Conservation (phyloP, 495 filamentous ascomycete genomes). For the Antarctomyces pellizariae region DNA sequence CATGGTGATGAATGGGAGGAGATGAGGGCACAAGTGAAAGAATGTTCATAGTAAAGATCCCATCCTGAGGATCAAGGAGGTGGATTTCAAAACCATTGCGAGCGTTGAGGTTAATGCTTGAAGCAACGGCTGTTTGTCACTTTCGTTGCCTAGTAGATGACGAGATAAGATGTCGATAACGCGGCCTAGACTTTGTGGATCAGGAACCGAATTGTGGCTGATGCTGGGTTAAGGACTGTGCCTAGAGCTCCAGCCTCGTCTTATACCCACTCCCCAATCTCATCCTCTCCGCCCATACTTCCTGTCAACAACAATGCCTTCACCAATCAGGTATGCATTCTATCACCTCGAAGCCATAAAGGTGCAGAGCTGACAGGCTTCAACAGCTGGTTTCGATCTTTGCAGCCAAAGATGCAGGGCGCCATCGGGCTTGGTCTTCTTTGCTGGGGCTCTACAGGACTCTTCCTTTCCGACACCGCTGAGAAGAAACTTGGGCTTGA, state of each 20-base stretch:
- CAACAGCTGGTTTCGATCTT: slow-evolving; percentile 31
- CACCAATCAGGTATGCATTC: neutral
- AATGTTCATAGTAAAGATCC: neutral
- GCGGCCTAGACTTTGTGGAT: too few species aligned
- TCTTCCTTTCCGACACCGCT: slow-evolving; percentile 31
- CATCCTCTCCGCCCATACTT: slow-evolving; percentile 1
- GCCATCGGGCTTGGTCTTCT: slow-evolving; percentile 41
- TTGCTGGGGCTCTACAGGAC: slow-evolving; percentile 35
- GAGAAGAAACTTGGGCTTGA: slow-evolving; percentile 38
- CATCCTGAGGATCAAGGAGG: too few species aligned
- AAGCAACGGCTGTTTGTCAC: too few species aligned
- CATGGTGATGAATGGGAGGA: neutral
- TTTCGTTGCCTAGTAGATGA: too few species aligned
- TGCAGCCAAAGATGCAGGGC: slow-evolving; percentile 35
- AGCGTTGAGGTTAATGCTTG: neutral
- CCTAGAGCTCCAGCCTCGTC: neutral
- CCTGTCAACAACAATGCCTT: too few species aligned
- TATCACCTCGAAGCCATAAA: neutral
- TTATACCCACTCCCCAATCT: neutral
- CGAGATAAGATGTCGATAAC: too few species aligned
- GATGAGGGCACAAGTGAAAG: neutral
- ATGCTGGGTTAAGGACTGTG: neutral
- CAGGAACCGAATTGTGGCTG: too few species aligned
- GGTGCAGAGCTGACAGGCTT: neutral
- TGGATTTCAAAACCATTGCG: neutral